phyloP scores from a whole-genome alignment of 352 stramenopile species.

The Globisporangium camurandrum region DNA sequence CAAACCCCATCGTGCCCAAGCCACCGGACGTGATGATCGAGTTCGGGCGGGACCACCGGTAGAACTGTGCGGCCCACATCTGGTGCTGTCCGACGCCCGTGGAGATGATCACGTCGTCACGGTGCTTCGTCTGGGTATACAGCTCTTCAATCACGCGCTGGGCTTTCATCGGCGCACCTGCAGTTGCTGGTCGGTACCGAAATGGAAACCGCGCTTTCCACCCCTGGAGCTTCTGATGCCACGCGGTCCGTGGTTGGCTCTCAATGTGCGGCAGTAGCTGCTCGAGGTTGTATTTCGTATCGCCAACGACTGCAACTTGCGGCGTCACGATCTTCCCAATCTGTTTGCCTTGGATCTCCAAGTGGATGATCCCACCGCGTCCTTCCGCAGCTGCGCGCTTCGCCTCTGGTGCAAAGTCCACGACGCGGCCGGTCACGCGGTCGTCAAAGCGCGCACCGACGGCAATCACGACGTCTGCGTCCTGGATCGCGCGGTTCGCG shows the following conservation, averaged over 20 bases:
- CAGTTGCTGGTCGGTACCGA: conserved; percentile 72
- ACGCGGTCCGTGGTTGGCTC: conserved; percentile 80
- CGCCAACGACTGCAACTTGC: conserved; percentile 67
- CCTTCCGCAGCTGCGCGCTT: conserved; percentile 86
- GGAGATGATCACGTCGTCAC: conserved; percentile 90
- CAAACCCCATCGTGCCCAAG: conserved; percentile 94
- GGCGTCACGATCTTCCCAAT: conserved; percentile 81
- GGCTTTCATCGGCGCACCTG: conserved; percentile 84
- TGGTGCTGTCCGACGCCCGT: conserved; percentile 95
- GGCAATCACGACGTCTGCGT: conserved; percentile 91
- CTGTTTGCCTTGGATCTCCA: conserved; percentile 90
- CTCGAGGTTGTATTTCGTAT: conserved; percentile 91
- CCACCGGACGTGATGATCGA: conserved; percentile 92
- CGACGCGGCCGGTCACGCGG: conserved; percentile 91
- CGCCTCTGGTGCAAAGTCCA: conserved; percentile 90
- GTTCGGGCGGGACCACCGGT: conserved; percentile 92
- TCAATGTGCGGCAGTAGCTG: conserved; percentile 79
- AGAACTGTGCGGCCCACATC: conserved; percentile 96
- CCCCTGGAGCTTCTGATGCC: conserved; percentile 87
- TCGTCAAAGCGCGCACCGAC: conserved; percentile 95
- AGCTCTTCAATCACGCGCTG: conserved; percentile 93
- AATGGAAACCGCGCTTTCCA: conserved; percentile 93
- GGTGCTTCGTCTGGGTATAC: conserved; percentile 90
- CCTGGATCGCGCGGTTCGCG: conserved; percentile 95
- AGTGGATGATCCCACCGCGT: conserved; percentile 93